Base-by-base conservation (phyloP, 306 rosid species). In the Rosa chinensis region DNA sequence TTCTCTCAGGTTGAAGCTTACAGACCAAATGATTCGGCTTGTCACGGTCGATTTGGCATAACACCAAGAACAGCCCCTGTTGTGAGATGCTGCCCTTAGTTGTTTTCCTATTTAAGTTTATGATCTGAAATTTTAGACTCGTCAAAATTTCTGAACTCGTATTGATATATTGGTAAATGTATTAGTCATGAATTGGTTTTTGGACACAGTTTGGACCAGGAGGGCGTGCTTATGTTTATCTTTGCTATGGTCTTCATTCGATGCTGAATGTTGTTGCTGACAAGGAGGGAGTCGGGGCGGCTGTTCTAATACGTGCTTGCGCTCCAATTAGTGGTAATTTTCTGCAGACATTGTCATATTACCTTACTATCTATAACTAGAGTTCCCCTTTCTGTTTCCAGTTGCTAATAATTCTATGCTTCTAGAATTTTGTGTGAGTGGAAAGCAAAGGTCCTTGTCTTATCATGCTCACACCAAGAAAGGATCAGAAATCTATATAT, bases 251-350 rank as follows among this genome's bases (percentile, higher is more conserved):
- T 77, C 86, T 91, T 42, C 98, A 92, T 82, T 62, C 77, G 25
- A 91, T 94, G 99, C 79, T 94, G 45, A 91, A 92, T 82, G 79
- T 92, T 77, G 99, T 94, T 77, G 99, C 97, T 56, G 99, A 94
- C 82, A 88, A 91, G 85, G 95, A 87, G 82, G 97, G 97, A 50
- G 86, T 76, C 76, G 99, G 99, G 1, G 92, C 97, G 76, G 97
- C 92, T 52, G 90, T 95, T 68, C 84, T 95, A 84, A 90, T 95
- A 77, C 97, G 99, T 52, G 84, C 99, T 79, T 95, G 99, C 87
- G 89, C 99, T 82, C 99, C 99, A 66, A 53, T 95, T 78, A 79
- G 80, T 20, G 98, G 99, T 95, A 89, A 78, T 50, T 67, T 55
- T 63, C 16, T 39, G 63, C 32, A 56, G 50, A 74, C 14, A 53